Evolutionary conservation across 805 yeast species (phyloP), one percentile per base, ranked within the genome.

Genomic region (Candida fluviatilis): DNA sequence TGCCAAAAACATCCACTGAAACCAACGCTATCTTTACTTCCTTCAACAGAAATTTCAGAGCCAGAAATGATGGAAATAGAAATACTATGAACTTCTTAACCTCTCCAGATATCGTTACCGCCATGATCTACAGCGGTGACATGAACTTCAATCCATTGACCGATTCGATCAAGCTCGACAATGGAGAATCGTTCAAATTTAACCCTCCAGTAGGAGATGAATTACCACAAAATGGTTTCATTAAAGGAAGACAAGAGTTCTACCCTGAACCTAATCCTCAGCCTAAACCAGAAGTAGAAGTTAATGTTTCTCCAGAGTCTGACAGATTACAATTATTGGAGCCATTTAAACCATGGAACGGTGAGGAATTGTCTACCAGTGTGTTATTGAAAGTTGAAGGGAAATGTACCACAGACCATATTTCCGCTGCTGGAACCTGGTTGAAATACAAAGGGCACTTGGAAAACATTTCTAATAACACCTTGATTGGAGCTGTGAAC

Each of bases 341-440:
- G 38, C 98, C 97, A 16, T 91, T 93, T 60, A 63, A 73, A 33
- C 75, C 91, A 16, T 91, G 96, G 95, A 68, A 81, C 44, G 95
- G 95, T 39, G 61, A 86, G 57, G 99, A 91, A 60, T 64, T 91
- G 48, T 71, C 77, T 46, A 78, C 89, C 24, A 78, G 78, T 34
- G 85, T 91, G 2, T 67, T 90, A 44, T 65, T 91, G 57, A 91
- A 91, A 67, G 98, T 93, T 33, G 91, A 88, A 66, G 99, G 99
- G 47, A 91, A 91, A 66, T 93, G 98, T 74, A 91, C 99, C 30
- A 91, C 99, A 27, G 99, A 91, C 62, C 99, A 91, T 61, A 93
- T 91, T 51, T 89, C 97, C 18, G 98, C 98, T 37, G 99, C 99
- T 33, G 99, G 99, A 57, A 95, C 83, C 12, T 91, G 99, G 99